Percentiles rank a stretch among this genome's conserved stretches.
Conservation (phyloP, 2,329 filamentous ascomycete genomes). For the Calonectria pauciramosa region DNA sequence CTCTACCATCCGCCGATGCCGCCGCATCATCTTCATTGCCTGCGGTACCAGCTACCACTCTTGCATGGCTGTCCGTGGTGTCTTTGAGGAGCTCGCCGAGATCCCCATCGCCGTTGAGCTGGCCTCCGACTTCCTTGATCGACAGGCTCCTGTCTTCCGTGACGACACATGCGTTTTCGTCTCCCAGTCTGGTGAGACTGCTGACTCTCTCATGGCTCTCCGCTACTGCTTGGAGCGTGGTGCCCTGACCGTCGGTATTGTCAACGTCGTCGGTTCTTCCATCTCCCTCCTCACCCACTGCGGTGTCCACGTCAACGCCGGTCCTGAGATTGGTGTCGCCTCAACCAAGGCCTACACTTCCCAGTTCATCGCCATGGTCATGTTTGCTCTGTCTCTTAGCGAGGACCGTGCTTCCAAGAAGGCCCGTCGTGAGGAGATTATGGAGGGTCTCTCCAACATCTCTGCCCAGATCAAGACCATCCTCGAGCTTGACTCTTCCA, state of each 20-base stretch:
- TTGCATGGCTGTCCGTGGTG: slow-evolving; percentile 98
- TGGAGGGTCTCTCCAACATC: slow-evolving; percentile 89
- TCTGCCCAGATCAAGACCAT: slow-evolving; percentile 94
- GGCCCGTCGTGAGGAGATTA: slow-evolving; percentile 93
- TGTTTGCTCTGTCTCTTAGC: slow-evolving; percentile 96
- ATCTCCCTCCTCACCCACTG: slow-evolving; percentile 99
- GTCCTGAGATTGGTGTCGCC: slow-evolving; percentile 97
- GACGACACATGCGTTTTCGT: slow-evolving; percentile 99
- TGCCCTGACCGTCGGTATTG: slow-evolving; percentile 96
- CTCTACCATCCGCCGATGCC: slow-evolving; percentile 93
- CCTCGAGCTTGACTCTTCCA: slow-evolving; percentile 89
- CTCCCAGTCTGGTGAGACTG: slow-evolving; percentile 98
- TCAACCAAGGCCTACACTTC: slow-evolving; percentile 99
- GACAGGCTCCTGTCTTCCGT: slow-evolving; percentile 97
- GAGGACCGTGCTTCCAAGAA: slow-evolving; percentile 97
- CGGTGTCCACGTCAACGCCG: slow-evolving; percentile 99
- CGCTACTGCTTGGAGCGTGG: slow-evolving; percentile 98
- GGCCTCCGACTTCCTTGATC: slow-evolving; percentile 97
- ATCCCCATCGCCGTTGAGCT: slow-evolving; percentile 98
- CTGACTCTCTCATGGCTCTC: slow-evolving; percentile 96
- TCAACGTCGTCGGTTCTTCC: slow-evolving; percentile 98
- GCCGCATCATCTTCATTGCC: slow-evolving; percentile 98
- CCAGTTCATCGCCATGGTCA: slow-evolving; percentile 99
- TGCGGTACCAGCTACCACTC: slow-evolving; percentile 99
- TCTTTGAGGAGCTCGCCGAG: slow-evolving; percentile 97